Percentiles rank a stretch among this genome's conserved stretches.
Conservation (phyloP, 495 filamentous ascomycete species). For the Darksidea phi region DNA sequence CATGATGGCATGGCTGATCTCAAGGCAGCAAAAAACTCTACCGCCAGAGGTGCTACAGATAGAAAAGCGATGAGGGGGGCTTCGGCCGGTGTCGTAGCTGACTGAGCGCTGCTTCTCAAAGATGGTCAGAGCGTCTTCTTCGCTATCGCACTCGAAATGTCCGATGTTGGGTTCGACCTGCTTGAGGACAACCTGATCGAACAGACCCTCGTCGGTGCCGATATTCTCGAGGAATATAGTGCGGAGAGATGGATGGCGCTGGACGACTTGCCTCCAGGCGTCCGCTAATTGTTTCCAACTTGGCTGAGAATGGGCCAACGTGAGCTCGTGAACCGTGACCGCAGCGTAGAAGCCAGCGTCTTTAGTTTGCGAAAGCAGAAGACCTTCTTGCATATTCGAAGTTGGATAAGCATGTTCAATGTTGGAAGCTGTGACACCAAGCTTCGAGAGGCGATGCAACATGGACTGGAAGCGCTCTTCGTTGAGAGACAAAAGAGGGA, state of each 20-base stretch:
- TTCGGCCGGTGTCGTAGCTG: conserved; percentile 26
- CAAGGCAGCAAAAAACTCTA: conserved; percentile 31
- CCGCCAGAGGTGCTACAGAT: conserved; percentile 19
- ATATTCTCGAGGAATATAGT: conserved; percentile 53
- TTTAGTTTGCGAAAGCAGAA: conserved; percentile 61
- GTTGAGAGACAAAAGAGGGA: conserved; percentile 61
- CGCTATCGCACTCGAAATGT: conserved; percentile 17
- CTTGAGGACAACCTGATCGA: conserved; percentile 54
- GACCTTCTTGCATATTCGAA: conserved; percentile 66
- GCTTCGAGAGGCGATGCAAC: conserved; percentile 42
- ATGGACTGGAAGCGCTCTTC: conserved; percentile 55
- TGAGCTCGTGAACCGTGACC: conserved; percentile 61
- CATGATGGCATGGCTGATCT: conserved; percentile 36
- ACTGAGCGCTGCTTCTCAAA: conserved; percentile 18
- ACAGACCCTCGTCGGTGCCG: conserved; percentile 47
- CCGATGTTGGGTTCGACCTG: conserved; percentile 16
- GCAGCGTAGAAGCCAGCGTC: conserved; percentile 60
- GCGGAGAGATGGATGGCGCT: conserved; percentile 53
- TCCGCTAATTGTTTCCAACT: conserved; percentile 44
- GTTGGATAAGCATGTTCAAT: conserved; percentile 67
- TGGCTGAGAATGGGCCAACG: conserved; percentile 19
- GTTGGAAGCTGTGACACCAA: conserved; percentile 46
- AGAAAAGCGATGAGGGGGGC: conserved; percentile 32
- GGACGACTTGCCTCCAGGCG: conserved; percentile 51
- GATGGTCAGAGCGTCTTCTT: conserved; percentile 13